Base-by-base conservation (phyloP, 2,329 filamentous ascomycete genomes). In the Xylariaceae sp. region DNA sequence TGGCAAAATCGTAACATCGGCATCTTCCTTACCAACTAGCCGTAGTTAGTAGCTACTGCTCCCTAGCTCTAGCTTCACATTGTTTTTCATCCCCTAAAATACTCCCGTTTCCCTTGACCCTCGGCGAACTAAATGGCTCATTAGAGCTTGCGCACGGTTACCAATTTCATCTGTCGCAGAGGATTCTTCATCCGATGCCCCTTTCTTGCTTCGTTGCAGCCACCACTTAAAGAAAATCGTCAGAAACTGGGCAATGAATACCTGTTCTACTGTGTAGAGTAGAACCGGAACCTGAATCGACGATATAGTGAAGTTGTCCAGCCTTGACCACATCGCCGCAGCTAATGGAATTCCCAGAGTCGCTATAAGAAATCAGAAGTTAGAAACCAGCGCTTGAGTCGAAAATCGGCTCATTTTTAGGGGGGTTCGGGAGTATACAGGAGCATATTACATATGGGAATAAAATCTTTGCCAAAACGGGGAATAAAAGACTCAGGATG, bases 331-430 rank as follows among this genome's bases (percentile, higher is more conserved):
- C 83, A 91, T 90, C 56, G 88, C 83, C 28, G 84, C 83, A 47
- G 85, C 80, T 24, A 91, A 70, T 0, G 88, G 88, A 6, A 91
- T 88, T 0, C 88, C 87, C 55, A 91, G 77, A 2, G 84, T 86
- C 1, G 87, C n/a, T n/a, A n/a, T n/a, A n/a, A n/a, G n/a, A n/a
- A n/a, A n/a, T n/a, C n/a, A n/a, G n/a, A n/a, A n/a, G n/a, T n/a
- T n/a, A n/a, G n/a, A n/a, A n/a, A n/a, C n/a, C n/a, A n/a, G n/a
- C n/a, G n/a, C n/a, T n/a, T n/a, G n/a, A n/a, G n/a, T n/a, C n/a
- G n/a, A n/a, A n/a, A n/a, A n/a, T n/a, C n/a, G n/a, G n/a, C n/a
- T n/a, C n/a, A n/a, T n/a, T n/a, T n/a, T n/a, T n/a, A n/a, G n/a
- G n/a, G n/a, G n/a, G n/a, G n/a, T n/a, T n/a, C n/a, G n/a, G n/a